Percentiles rank a stretch among this genome's conserved stretches.
These are phyloP conservation scores for Pyrus hybrid DNA, from an alignment of 331 rosid genomes.

Conservation along the genomic window DNA sequence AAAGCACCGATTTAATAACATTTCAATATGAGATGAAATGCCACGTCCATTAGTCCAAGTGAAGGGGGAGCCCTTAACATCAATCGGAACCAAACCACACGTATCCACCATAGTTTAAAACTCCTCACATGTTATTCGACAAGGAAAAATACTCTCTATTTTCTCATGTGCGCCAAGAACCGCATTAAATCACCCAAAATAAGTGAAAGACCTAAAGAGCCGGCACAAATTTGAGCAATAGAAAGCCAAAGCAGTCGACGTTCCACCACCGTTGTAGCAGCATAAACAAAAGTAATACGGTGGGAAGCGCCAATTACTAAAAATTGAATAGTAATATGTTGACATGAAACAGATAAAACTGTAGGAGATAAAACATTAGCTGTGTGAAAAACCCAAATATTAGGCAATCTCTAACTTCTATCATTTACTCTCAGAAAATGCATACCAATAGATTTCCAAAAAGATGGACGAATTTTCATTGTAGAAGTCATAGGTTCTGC, in stretches of 20 bases:
- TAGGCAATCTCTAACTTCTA: background rate
- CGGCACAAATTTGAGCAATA: background rate
- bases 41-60: background rate
- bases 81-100: background rate
- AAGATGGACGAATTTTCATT: background rate
- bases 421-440: background rate
- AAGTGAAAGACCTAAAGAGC: background rate
- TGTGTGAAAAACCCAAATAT: background rate
- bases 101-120: background rate
- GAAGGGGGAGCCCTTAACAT: background rate
- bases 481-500: background rate
- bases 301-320: background rate
- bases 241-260: background rate
- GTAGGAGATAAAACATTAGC: background rate
- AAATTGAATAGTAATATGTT: background rate
- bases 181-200: background rate
- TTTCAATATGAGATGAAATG: background rate
- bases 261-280: background rate
- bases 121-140: background rate
- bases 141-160: background rate
- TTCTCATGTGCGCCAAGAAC: background rate
- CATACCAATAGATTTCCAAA: background rate
- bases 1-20: background rate
- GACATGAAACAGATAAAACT: background rate
- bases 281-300: background rate